phyloP scores from a whole-genome alignment of 2,329 filamentous ascomycete genomes.

The Pseudogymnoascus sp. region DNA sequence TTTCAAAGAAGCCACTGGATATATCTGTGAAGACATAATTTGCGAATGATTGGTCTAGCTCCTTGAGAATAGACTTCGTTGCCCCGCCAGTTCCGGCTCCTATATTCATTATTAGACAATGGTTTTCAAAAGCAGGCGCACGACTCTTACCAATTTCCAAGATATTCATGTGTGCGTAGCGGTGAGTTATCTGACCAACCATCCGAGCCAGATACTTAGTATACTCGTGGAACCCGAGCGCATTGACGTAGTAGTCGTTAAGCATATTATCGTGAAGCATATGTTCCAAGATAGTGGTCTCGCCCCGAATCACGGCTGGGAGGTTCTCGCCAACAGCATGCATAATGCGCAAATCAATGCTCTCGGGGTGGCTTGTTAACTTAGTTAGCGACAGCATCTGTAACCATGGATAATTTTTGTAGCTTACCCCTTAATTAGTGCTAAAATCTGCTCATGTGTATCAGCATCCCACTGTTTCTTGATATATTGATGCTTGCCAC shows the following conservation, averaged over 20 bases:
- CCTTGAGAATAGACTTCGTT: constrained; percentile 22
- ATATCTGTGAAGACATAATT: constrained; percentile 22
- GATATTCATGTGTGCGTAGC: constrained; percentile 30
- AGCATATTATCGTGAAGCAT: constrained; percentile 11
- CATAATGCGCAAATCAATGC: background rate
- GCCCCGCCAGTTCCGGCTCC: constrained; percentile 23
- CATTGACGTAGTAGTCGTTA: constrained; percentile 12
- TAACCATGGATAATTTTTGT: background rate
- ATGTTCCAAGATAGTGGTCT: constrained; percentile 13
- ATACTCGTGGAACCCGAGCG: constrained; percentile 6
- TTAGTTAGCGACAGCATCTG: background rate
- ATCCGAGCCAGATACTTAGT: background rate
- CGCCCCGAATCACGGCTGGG: constrained; percentile 4
- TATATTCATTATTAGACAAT: background rate
- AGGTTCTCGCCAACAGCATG: constrained; percentile 14
- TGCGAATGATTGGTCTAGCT: constrained; percentile 14
- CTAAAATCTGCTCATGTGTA: background rate
- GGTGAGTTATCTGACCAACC: constrained; percentile 23
- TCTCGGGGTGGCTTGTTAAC: background rate
- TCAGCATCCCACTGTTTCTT: constrained; percentile 12
- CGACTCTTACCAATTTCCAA: constrained; percentile 31
- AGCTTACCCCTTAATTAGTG: background rate
- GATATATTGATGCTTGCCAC: constrained; percentile 8
- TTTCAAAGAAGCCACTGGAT: constrained; percentile 30
- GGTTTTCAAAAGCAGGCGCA: background rate